Evolutionary conservation across 1,284 basidiomycete genomes (phyloP).

Genomic region (Malassezia pachydermatis): DNA sequence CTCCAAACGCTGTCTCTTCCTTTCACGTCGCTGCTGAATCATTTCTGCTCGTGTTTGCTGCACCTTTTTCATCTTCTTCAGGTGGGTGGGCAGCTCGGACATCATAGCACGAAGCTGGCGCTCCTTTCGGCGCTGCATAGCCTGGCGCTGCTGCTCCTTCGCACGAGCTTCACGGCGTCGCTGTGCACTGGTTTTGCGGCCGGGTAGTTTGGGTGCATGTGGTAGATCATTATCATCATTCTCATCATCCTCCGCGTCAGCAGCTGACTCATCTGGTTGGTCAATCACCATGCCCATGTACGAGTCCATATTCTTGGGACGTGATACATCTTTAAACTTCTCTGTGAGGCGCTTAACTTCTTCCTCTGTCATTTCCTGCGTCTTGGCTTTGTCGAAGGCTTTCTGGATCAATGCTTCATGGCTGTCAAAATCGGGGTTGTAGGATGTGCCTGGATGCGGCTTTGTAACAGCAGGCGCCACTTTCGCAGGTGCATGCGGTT

Average conservation of each 20-base stretch:
- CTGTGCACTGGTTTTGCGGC: conserved; percentile 32
- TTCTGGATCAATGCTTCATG: conserved; percentile 65
- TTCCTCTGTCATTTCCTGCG: conserved; percentile 56
- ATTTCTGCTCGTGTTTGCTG: conserved; percentile 9
- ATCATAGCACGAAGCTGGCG: conserved; percentile 23
- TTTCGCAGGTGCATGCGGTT: conserved; percentile 1
- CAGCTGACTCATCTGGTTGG: conserved; percentile 4
- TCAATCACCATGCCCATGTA: conserved; percentile 27
- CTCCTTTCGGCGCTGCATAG: conserved; percentile 21
- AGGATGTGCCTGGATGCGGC: conserved; percentile 81
- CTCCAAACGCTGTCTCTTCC: conserved; percentile 20
- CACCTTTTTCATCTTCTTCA: conserved; percentile 1
- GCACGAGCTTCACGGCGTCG: conserved; percentile 19
- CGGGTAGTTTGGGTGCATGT: conserved; percentile 15
- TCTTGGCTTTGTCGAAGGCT: conserved; percentile 61
- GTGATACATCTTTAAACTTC: conserved; percentile 6
- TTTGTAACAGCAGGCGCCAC: conserved; percentile 57
- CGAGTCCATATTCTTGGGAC: conserved; percentile 15
- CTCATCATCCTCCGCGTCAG: conserved; percentile 13
- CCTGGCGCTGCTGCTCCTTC: conserved; percentile 20
- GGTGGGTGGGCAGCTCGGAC: conserved; percentile 22
- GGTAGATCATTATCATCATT: conserved; percentile 1
- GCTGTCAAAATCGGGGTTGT: conserved; percentile 72
- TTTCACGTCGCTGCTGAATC: conserved; percentile 18
- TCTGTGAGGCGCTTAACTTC: conserved; percentile 20